Evolutionary conservation across 495 filamentous ascomycete species (phyloP), one percentile per base, ranked within the genome.

Genomic region (Aspergillus nidulans): DNA sequence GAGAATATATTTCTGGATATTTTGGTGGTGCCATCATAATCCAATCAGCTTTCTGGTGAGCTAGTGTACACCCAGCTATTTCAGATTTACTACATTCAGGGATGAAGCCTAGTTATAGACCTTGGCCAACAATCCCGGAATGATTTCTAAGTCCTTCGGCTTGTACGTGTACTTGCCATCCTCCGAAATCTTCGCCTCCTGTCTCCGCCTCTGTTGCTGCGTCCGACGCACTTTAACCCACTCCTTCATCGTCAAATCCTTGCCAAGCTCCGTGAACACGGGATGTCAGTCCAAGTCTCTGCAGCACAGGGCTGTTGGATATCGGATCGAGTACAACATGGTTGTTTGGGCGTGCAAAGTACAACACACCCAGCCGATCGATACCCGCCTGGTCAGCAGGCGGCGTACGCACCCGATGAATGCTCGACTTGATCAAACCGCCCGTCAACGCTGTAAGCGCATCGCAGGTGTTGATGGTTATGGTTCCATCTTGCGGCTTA

Each of bases 381-480:
- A 81, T 62, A 49, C 80, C 69, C 12, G 72, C 69, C 56, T 84
- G 80, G 53, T 81, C 76, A 3, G 65, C 49, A 0, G 79, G 77
- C 6, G 75, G 75, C 5, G 77, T 67, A 56, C 76, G 72, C 9
- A 82, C 80, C 20, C 79, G 73, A 49, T 82, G 78, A 34, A 81
- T 63, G 49, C 75, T 80, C 0, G 69, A 73, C 63, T 81, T 81
- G 53, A 80, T 69, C 20, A 78, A 65, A 0, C 77, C 77, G 36
- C 73, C 62, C 7, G 77, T 78, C 32, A 81, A 66, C 28, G 69
- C 69, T 6, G 73, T 75, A 52, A 81, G 59, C 2, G 77, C 70
- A 64, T 81, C 77, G 43, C 70, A 75, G 0, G 71, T 77, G 63
- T 82, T 81, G 53, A 79, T 73, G 3, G 77, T 79, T 53, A 82